A percentile compares a stretch with the other conserved stretches of the same genome.
Evolutionary conservation across 208 protist genomes (phyloP).

Genomic region (Wallacemonas sp.): DNA sequence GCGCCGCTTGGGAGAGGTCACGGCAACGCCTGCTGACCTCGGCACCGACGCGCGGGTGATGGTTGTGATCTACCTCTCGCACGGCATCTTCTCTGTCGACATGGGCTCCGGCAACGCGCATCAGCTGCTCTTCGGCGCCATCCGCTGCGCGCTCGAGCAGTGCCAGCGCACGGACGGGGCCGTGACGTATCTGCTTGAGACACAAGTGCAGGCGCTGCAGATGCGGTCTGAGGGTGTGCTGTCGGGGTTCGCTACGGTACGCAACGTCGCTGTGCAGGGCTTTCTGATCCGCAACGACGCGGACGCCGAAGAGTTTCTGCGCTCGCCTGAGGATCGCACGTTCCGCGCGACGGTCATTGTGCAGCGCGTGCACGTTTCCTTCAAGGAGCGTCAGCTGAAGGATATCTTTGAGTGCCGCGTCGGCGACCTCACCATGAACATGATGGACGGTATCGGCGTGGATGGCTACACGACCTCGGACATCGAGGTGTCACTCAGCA

Average conservation of each 20-base stretch:
- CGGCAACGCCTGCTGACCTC: not conserved
- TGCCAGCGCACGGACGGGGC: constrained; percentile 18
- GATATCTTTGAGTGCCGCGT: constrained; percentile 84
- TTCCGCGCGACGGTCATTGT: constrained; percentile 56
- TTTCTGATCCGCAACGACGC: constrained; percentile 68
- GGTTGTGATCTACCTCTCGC: constrained; percentile 40
- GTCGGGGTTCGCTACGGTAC: constrained; percentile 61
- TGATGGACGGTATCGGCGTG: constrained; percentile 79
- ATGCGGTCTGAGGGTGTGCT: constrained; percentile 82
- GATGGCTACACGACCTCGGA: constrained; percentile 53
- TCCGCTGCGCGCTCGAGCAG: constrained; percentile 37
- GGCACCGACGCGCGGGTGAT: constrained; percentile 22
- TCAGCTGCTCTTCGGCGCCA: constrained; percentile 47
- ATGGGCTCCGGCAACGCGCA: constrained; percentile 78
- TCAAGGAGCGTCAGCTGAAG: constrained; percentile 89
- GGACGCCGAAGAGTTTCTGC: constrained; percentile 31
- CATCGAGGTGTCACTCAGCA: constrained; percentile 40
- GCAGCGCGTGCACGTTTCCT: constrained; percentile 54
- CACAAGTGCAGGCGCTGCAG: constrained; percentile 33
- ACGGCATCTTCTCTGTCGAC: constrained; percentile 56
- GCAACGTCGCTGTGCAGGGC: constrained; percentile 37
- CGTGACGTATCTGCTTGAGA: constrained; percentile 30
- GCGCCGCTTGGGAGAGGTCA: not conserved
- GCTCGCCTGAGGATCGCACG: constrained; percentile 64
- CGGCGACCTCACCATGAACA: constrained; percentile 31